These are phyloP conservation scores for Prunus campanulata DNA, from an alignment of 306 rosid species.

Conservation along the genomic window DNA sequence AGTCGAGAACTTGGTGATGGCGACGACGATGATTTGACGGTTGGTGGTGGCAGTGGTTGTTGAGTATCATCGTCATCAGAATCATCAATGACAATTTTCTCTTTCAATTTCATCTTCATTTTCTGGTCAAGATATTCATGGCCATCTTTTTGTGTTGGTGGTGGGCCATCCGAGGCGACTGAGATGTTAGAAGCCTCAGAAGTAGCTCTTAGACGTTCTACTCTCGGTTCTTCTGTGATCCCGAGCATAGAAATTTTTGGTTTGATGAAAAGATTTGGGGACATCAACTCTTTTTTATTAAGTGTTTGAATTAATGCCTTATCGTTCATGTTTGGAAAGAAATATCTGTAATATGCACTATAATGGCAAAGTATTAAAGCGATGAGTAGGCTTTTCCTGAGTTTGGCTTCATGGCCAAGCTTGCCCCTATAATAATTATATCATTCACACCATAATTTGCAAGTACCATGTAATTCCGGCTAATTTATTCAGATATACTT, in stretches of 20 bases:
- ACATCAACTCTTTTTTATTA: constrained; percentile 28
- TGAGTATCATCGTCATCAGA: no score
- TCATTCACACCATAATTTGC: constrained; percentile 9
- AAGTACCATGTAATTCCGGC: neutral
- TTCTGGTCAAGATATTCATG: no score
- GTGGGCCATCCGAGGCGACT: no score
- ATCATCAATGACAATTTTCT: no score
- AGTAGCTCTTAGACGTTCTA: constrained; percentile 6
- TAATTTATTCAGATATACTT: constrained; percentile 11
- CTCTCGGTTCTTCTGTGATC: constrained; percentile 28
- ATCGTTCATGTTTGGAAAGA: constrained; percentile 3
- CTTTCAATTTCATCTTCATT: no score
- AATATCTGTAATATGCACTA: constrained; percentile 17
- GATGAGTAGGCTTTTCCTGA: constrained; percentile 3
- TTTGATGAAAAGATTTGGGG: constrained; percentile 15
- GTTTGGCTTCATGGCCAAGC: constrained; percentile 1
- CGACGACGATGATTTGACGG: no score
- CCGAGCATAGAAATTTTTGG: neutral
- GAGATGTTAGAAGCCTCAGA: constrained; percentile 13
- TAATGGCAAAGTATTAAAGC: neutral
- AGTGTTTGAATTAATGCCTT: constrained; percentile 32
- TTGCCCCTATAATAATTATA: neutral
- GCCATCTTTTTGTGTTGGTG: no score
- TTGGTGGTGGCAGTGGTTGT: no score
- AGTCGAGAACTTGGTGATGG: no score